These are phyloP conservation scores for Fusarium cyanostomum DNA, from an alignment of 2,329 filamentous ascomycete species.

Conservation along the genomic window DNA sequence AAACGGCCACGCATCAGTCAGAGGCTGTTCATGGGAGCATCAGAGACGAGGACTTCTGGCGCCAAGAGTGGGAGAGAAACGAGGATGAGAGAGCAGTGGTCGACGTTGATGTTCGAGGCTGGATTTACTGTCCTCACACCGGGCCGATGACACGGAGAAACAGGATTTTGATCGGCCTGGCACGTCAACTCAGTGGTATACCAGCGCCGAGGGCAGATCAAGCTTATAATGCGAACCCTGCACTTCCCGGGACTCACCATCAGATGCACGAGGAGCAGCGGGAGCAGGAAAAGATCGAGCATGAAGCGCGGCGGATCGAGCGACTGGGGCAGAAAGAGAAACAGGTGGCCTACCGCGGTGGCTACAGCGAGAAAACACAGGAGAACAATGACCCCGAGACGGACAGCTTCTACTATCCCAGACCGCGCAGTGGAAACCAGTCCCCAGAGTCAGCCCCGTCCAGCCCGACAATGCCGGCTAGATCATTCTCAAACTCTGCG, in stretches of 20 bases:
- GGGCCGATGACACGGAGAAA: constrained; percentile 90
- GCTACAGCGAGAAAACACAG: constrained; percentile 74
- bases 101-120: constrained; percentile 93
- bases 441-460: constrained; percentile 53
- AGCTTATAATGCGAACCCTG: constrained; percentile 29
- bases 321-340: constrained; percentile 76
- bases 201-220: constrained; percentile 68
- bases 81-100: constrained; percentile 87
- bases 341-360: constrained; percentile 73
- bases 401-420: constrained; percentile 45
- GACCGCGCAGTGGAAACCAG: constrained; percentile 46
- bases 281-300: constrained; percentile 73
- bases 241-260: constrained; percentile 34
- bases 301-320: constrained; percentile 81
- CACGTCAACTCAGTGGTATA: constrained; percentile 87
- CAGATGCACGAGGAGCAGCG: constrained; percentile 56
- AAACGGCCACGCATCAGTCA: constrained; percentile 42
- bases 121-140: constrained; percentile 88
- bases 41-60: constrained; percentile 78
- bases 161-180: constrained; percentile 84
- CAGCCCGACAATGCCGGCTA: constrained; percentile 55
- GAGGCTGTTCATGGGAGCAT: constrained; percentile 52
- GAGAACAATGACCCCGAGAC: constrained; percentile 52
- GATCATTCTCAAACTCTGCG: constrained; percentile 49
- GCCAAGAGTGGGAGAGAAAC: constrained; percentile 78